phyloP scores from a whole-genome alignment of 495 filamentous ascomycete genomes.

The Aspergillus baeticus region DNA sequence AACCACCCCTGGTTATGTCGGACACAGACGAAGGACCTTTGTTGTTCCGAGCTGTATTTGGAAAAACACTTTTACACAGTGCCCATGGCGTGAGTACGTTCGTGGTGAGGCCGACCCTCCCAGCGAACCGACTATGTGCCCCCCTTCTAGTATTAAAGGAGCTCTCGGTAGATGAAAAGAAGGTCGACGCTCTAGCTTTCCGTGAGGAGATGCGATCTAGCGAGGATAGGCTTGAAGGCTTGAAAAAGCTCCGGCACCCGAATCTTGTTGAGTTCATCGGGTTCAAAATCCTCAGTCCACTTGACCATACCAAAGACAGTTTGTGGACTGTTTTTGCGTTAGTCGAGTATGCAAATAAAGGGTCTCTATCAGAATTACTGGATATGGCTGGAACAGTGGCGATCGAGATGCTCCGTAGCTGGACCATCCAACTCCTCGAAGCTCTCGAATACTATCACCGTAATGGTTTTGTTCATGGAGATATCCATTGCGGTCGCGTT shows the following conservation, averaged over 20 bases:
- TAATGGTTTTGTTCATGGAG: conserved; percentile 76
- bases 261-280: conserved; percentile 76
- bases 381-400: conserved; percentile 72
- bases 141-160: conserved; percentile 70
- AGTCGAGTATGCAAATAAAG: conserved; percentile 75
- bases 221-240: conserved; percentile 72
- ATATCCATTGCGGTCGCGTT: conserved; percentile 73
- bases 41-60: conserved; percentile 63
- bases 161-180: conserved; percentile 35
- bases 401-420: conserved; percentile 70
- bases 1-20: conserved; percentile 62
- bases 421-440: conserved; percentile 88
- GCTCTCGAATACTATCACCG: conserved; percentile 83
- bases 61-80: conserved; percentile 58
- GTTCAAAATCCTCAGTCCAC: conserved; percentile 65
- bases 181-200: conserved; percentile 47
- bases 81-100: conserved; percentile 57
- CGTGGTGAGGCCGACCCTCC: conserved; percentile 63
- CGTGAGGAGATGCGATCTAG: conserved; percentile 53
- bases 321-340: conserved; percentile 80
- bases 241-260: conserved; percentile 73
- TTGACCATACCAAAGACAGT: conserved; percentile 26
- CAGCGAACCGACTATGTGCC: conserved; percentile 45
- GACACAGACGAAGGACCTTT: conserved; percentile 55
- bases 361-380: conserved; percentile 77